A percentile compares a stretch with the other conserved stretches of the same genome.
Conservation (phyloP, 2,329 filamentous ascomycete species). For the Alternaria consortialis region DNA sequence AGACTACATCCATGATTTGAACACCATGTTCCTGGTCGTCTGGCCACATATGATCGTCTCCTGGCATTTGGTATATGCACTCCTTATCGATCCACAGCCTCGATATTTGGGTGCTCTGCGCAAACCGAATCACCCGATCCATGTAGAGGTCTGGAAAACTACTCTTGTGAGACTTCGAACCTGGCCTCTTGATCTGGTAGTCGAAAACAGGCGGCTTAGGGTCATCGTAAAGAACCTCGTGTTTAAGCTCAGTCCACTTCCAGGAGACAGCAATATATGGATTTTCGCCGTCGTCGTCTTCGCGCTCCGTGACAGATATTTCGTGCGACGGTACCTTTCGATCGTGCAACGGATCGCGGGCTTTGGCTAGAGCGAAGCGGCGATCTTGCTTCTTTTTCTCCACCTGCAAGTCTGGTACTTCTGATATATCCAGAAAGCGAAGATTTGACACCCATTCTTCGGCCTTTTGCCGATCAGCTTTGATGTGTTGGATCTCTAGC, state of each 20-base stretch:
- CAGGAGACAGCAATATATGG: constrained; percentile 31
- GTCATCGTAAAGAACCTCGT: not conserved
- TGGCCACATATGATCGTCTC: constrained; percentile 6
- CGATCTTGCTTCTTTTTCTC: not conserved
- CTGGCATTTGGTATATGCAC: constrained; percentile 29
- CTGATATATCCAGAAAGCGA: constrained; percentile 29
- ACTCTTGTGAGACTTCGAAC: constrained; percentile 15
- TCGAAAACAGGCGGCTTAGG: constrained; percentile 7
- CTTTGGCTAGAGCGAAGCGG: not conserved
- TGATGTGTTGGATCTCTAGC: constrained; percentile 19
- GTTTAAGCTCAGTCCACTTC: constrained; percentile 14
- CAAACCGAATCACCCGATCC: constrained; percentile 29
- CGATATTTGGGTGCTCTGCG: constrained; percentile 11
- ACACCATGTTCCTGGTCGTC: constrained; percentile 19
- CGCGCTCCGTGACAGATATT: not conserved
- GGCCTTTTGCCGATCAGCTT: constrained; percentile 15
- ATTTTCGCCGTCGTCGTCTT: constrained; percentile 4
- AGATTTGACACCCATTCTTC: constrained; percentile 20
- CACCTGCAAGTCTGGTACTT: constrained; percentile 7
- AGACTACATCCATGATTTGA: constrained; percentile 34
- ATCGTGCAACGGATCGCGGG: not conserved
- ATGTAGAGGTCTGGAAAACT: constrained; percentile 28
- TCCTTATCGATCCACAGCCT: constrained; percentile 32
- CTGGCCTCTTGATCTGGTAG: constrained; percentile 18
- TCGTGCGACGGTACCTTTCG: not conserved